Percentiles rank a stretch among this genome's conserved stretches.
phyloP scores from a whole-genome alignment of 2,329 filamentous ascomycete species.

The Daldinia eschscholtzii region DNA sequence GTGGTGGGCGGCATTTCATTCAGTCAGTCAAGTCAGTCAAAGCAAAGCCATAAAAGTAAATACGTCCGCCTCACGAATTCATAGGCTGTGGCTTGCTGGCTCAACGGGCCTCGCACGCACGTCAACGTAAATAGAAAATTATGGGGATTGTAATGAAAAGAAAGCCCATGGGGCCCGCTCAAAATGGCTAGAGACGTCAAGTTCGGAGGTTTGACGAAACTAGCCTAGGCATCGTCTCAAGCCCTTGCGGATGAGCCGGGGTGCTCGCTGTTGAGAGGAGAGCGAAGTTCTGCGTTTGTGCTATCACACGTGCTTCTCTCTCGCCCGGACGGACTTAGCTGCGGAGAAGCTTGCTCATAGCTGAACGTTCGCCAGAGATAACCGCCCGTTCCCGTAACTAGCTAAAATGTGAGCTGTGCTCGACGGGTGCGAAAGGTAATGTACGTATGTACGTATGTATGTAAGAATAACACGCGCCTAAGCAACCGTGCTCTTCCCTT shows the following conservation, averaged over 20 bases:
- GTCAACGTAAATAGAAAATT: constrained; percentile 43
- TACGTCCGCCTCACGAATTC: constrained; percentile 31
- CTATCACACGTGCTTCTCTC: constrained; percentile 19
- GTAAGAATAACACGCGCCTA: constrained; percentile 20
- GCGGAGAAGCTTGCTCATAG: constrained; percentile 27
- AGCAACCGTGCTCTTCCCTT: constrained; percentile 31
- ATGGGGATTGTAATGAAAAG: constrained; percentile 26
- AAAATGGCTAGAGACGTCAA: constrained; percentile 34
- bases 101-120: constrained; percentile 35
- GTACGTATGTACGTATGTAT: not conserved
- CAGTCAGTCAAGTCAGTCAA: constrained; percentile 6
- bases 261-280: constrained; percentile 24
- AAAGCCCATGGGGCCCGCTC: constrained; percentile 26
- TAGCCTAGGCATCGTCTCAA: constrained; percentile 42
- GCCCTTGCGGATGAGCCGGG: constrained; percentile 39
- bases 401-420: constrained; percentile 23
- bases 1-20: constrained; percentile 14
- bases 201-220: constrained; percentile 39
- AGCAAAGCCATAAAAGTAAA: constrained; percentile 16
- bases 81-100: constrained; percentile 30
- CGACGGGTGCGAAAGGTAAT: not conserved
- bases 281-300: not conserved
- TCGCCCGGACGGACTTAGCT: constrained; percentile 9
- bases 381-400: not conserved
- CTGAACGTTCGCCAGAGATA: constrained; percentile 12